A percentile compares a stretch with the other conserved stretches of the same genome.
phyloP scores from a whole-genome alignment of 2,329 filamentous ascomycete species.

The Alternaria ethzedia region DNA sequence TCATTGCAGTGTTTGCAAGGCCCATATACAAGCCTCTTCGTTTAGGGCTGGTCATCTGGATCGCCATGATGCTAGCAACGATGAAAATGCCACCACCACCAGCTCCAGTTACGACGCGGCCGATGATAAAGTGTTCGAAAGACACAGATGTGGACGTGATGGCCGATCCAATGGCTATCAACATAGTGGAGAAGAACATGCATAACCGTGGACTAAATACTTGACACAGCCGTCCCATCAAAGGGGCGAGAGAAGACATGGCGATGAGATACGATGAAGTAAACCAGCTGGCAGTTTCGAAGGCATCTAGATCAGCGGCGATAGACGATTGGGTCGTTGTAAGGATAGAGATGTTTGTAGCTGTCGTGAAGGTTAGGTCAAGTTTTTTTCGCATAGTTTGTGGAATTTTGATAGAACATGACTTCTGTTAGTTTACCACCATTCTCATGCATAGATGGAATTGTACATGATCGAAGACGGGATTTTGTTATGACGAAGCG shows the following conservation, averaged over 20 bases:
- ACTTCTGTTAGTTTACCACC: neutral
- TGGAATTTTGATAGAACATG: neutral
- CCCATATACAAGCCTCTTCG: conserved; percentile 76
- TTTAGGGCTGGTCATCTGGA: conserved; percentile 73
- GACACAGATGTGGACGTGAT: conserved; percentile 67
- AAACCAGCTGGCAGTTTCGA: conserved; percentile 78
- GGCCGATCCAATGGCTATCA: conserved; percentile 67
- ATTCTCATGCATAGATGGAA: neutral
- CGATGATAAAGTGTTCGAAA: conserved; percentile 70
- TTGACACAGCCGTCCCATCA: conserved; percentile 74
- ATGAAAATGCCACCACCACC: conserved; percentile 77
- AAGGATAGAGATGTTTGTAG: conserved; percentile 78
- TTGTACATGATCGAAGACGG: neutral
- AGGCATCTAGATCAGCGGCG: conserved; percentile 75
- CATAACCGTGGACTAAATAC: conserved; percentile 74
- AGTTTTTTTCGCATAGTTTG: conserved; percentile 17
- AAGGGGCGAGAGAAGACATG: conserved; percentile 65
- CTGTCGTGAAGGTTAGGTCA: conserved; percentile 35
- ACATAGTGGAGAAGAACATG: conserved; percentile 65
- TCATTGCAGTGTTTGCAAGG: conserved; percentile 74
- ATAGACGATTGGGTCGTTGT: conserved; percentile 81
- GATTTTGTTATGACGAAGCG: neutral
- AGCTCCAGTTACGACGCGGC: conserved; percentile 70
- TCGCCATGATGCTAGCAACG: conserved; percentile 74
- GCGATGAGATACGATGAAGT: conserved; percentile 73